Base-by-base conservation (phyloP, 805 yeast genomes). In the Yamadazyma endophytica region DNA sequence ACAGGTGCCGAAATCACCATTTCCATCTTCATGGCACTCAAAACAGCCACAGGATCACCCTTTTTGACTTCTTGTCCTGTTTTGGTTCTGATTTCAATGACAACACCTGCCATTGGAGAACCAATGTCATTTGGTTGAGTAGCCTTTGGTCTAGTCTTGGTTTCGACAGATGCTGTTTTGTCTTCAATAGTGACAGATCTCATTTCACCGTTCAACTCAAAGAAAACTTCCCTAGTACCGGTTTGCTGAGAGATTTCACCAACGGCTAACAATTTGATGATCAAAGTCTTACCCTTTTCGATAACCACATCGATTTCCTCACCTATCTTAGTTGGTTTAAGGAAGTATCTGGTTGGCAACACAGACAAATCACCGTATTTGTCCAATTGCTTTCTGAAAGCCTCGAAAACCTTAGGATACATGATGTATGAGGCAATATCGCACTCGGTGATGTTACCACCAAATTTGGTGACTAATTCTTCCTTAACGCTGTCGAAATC, bases 61-160 rank as follows among this genome's bases (percentile, higher is more conserved):
- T 90, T 90, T 76, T 86, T 87, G 44, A 92, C 95, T 44, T 82
- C 82, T 32, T 79, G 73, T 39, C 94, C 96, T 46, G 77, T 76
- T 69, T 87, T 85, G 42, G 88, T 87, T 55, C 95, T 85, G 33
- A 89, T 84, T 65, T 92, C 98, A 43, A 90, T 86, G 40, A 90
- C 86, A 43, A 89, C 97, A 69, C 98, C 98, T 24, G 97, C 95
- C 97, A 90, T 90, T 64, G 98, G 98, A 5, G 98, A 95, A 48
- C 97, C 97, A 42, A 92, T 81, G 48, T 92, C 96, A 54, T 80
- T 82, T 38, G 94, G 86, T 60, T 86, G 84, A 47, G 83, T 87
- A 35, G 97, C 97, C 74, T 90, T 92, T 46, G 90, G 85, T 57
- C 96, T 81, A 19, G 90, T 68, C 39, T 85, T 74, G 27, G 84